Percentiles rank a stretch among this genome's conserved stretches.
These are phyloP conservation scores for Physaria fendleri DNA, from an alignment of 345 rosid species.

Conservation along the genomic window DNA sequence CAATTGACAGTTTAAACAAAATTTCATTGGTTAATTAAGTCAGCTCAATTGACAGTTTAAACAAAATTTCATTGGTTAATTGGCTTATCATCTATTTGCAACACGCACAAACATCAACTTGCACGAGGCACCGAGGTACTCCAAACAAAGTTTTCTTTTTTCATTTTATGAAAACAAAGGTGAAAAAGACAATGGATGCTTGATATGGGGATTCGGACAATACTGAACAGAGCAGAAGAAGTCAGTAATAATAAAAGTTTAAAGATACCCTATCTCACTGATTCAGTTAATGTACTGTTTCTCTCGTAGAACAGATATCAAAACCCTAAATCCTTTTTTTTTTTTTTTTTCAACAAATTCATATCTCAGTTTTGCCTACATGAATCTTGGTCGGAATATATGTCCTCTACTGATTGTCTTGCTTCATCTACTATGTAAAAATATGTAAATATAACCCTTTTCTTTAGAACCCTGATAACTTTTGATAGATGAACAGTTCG, in stretches of 20 bases:
- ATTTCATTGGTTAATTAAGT: too few species aligned
- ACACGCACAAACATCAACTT: too few species aligned
- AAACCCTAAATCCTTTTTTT: constrained; percentile 13
- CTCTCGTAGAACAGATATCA: constrained; percentile 10
- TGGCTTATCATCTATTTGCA: too few species aligned
- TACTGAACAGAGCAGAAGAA: constrained; percentile 19
- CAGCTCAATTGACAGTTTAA: too few species aligned
- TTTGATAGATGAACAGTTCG: too few species aligned
- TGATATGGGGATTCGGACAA: constrained; percentile 26
- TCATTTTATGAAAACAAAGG: constrained; percentile 20
- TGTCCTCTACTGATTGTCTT: constrained; percentile 14
- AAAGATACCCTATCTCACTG: constrained; percentile 28
- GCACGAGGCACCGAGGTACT: too few species aligned
- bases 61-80: too few species aligned
- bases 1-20: too few species aligned
- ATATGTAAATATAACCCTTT: background rate
- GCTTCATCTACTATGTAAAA: background rate
- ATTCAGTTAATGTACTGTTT: constrained; percentile 28
- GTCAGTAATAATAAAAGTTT: too few species aligned
- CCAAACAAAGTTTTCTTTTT: too few species aligned
- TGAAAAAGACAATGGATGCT: constrained; percentile 27
- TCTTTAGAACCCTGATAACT: background rate
- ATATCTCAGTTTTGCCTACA: constrained; percentile 31
- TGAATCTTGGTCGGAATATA: constrained; percentile 32
- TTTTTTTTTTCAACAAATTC: constrained; percentile 17